These are phyloP conservation scores for Hanseniaspora uvarum DNA, from an alignment of 1,139 yeast genomes.

Conservation along the genomic window DNA sequence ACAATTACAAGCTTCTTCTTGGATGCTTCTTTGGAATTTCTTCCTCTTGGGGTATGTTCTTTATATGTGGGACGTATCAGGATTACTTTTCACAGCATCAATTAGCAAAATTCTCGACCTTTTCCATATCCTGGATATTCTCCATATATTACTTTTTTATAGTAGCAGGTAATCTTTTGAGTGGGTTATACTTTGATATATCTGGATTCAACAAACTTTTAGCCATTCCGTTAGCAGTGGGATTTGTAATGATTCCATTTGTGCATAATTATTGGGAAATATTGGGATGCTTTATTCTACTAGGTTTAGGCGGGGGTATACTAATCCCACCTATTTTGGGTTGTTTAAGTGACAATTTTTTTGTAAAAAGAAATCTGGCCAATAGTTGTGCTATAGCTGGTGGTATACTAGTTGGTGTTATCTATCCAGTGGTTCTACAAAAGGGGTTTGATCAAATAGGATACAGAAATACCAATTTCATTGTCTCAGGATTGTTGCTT, in stretches of 20 bases:
- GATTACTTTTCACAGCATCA: constrained; percentile 47
- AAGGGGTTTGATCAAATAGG: constrained; percentile 41
- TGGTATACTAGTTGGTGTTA: constrained; percentile 53
- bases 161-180: constrained; percentile 48
- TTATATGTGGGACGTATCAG: constrained; percentile 52
- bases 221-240: constrained; percentile 37
- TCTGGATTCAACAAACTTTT: constrained; percentile 43
- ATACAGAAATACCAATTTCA: constrained; percentile 46
- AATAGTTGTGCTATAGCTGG: constrained; percentile 51
- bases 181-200: constrained; percentile 53
- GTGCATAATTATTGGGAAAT: constrained; percentile 47
- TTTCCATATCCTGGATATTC: constrained; percentile 55
- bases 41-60: constrained; percentile 53
- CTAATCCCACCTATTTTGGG: constrained; percentile 53
- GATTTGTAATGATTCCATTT: constrained; percentile 42
- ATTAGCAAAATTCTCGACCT: constrained; percentile 35
- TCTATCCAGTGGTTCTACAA: constrained; percentile 48
- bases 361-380: constrained; percentile 40
- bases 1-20: constrained; percentile 48
- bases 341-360: constrained; percentile 53
- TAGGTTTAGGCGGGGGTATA: constrained; percentile 48
- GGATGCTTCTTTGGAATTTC: constrained; percentile 52
- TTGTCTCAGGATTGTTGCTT: constrained; percentile 38
- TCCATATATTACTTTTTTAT: constrained; percentile 47
- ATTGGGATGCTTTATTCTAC: constrained; percentile 41